These are phyloP conservation scores for Hypoxylon sp. DNA, from an alignment of 2,329 filamentous ascomycete species.

Conservation along the genomic window DNA sequence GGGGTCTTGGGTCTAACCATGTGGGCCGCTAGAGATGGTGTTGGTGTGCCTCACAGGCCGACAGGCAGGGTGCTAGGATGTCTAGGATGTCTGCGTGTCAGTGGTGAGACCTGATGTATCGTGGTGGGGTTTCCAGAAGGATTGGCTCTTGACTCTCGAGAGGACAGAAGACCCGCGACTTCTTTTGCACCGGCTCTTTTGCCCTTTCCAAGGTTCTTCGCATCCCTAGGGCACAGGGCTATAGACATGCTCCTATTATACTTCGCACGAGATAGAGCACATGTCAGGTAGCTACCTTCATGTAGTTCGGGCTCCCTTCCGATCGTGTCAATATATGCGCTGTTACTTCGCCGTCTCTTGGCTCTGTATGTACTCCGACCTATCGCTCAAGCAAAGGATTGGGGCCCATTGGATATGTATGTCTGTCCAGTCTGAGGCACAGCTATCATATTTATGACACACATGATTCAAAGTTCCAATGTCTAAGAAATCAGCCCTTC, in stretches of 20 bases:
- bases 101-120: too few species aligned
- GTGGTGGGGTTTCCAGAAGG: slow-evolving; percentile 26
- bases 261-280: slow-evolving; percentile 8
- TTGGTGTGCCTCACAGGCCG: slow-evolving; percentile 22
- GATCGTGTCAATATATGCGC: slow-evolving; percentile 13
- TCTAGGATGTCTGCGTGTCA: slow-evolving; percentile 25
- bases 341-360: slow-evolving; percentile 9
- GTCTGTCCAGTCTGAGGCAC: slow-evolving; percentile 1
- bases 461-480: slow-evolving; percentile 1
- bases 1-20: slow-evolving; percentile 36
- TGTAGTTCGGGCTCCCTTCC: slow-evolving; percentile 28
- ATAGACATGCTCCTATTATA: neutral
- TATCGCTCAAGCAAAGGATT: slow-evolving; percentile 1
- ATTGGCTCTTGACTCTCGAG: slow-evolving; percentile 27
- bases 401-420: slow-evolving; percentile 2
- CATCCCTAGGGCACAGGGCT: slow-evolving; percentile 5
- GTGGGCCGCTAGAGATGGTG: slow-evolving; percentile 36
- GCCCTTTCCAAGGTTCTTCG: slow-evolving; percentile 7
- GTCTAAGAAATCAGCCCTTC: slow-evolving; percentile 3
- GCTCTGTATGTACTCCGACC: neutral
- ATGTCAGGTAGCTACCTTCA: slow-evolving; percentile 39
- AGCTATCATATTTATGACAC: neutral
- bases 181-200: slow-evolving; percentile 26
- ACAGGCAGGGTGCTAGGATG: neutral
- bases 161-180: slow-evolving; percentile 29